Conservation (phyloP, 768 basidiomycete species). For the Mycena venus region DNA sequence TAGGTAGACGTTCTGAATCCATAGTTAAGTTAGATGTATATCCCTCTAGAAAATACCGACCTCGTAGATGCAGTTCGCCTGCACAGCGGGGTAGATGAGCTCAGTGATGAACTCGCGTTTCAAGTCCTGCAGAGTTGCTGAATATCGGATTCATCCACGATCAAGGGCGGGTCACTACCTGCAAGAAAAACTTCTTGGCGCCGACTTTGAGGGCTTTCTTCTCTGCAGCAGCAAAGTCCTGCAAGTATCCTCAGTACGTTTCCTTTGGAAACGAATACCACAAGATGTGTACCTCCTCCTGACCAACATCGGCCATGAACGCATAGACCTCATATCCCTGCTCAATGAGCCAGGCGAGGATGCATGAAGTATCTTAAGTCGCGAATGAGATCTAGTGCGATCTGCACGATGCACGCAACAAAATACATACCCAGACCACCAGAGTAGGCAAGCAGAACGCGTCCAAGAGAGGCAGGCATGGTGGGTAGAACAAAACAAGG, state of each 20-base stretch:
- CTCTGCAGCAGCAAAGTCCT: slow-evolving; percentile 96
- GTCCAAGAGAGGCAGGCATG: slow-evolving; percentile 74
- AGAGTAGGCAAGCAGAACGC: slow-evolving; percentile 97
- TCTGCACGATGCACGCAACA: background rate
- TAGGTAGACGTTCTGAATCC: slow-evolving; percentile 88
- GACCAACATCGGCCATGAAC: slow-evolving; percentile 97
- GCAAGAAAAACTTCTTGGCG: slow-evolving; percentile 96
- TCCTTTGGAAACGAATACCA: background rate
- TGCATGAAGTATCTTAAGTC: slow-evolving; percentile 94
- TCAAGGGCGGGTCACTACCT: slow-evolving; percentile 58
- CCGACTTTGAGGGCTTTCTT: slow-evolving; percentile 92
- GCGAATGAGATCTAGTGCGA: background rate
- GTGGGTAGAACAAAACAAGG: slow-evolving; percentile 9
- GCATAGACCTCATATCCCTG: slow-evolving; percentile 97
- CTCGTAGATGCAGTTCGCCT: slow-evolving; percentile 99
- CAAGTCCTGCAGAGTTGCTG: slow-evolving; percentile 73
- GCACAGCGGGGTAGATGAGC: slow-evolving; percentile 97
- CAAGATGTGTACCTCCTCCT: slow-evolving; percentile 76
- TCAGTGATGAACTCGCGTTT: slow-evolving; percentile 96
- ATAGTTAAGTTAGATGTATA: slow-evolving; percentile 3
- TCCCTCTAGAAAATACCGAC: slow-evolving; percentile 51
- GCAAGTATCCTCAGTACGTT: slow-evolving; percentile 24
- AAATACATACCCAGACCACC: slow-evolving; percentile 89
- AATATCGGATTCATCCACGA: background rate
- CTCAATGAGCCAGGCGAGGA: slow-evolving; percentile 99